Conservation (phyloP, 441 rosid species). For the Arabidopsis hybrid region DNA sequence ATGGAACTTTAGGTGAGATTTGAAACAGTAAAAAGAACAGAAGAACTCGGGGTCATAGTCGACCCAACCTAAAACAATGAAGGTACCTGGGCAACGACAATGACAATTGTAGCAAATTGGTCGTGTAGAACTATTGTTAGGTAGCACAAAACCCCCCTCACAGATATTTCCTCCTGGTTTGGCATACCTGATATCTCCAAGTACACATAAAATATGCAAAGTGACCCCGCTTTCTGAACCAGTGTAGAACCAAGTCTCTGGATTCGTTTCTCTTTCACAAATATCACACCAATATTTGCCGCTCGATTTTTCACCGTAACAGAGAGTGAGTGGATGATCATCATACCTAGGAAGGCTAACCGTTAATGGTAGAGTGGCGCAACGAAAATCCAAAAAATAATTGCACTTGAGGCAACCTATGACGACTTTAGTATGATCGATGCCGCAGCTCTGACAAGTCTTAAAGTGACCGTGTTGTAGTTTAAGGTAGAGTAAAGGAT, state of each 20-base stretch:
- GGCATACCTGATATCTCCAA: slow-evolving; percentile 2
- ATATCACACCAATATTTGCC: slow-evolving; percentile 27
- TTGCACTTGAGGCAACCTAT: not conserved
- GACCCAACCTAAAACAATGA: too few species aligned
- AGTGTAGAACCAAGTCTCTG: slow-evolving; percentile 29
- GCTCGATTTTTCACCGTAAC: slow-evolving; percentile 13
- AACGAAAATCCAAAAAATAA: too few species aligned
- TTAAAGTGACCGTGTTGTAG: too few species aligned
- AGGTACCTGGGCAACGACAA: too few species aligned
- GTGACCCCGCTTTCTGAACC: slow-evolving; percentile 5
- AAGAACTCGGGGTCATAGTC: too few species aligned
- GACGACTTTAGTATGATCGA: too few species aligned
- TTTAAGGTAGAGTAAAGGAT: too few species aligned
- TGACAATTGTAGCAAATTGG: too few species aligned
- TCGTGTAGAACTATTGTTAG: too few species aligned
- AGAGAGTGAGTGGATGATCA: slow-evolving; percentile 29
- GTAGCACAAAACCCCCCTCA: too few species aligned
- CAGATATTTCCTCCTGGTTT: not conserved
- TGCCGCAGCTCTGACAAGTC: not conserved
- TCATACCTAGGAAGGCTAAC: not conserved
- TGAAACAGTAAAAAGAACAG: too few species aligned
- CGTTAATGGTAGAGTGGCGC: slow-evolving; percentile 8
- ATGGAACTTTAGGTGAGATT: too few species aligned
- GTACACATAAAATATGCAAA: not conserved
- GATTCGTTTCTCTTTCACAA: slow-evolving; percentile 20